phyloP scores from a whole-genome alignment of 78 protist genomes.

The Salpingoeca rosetta region DNA sequence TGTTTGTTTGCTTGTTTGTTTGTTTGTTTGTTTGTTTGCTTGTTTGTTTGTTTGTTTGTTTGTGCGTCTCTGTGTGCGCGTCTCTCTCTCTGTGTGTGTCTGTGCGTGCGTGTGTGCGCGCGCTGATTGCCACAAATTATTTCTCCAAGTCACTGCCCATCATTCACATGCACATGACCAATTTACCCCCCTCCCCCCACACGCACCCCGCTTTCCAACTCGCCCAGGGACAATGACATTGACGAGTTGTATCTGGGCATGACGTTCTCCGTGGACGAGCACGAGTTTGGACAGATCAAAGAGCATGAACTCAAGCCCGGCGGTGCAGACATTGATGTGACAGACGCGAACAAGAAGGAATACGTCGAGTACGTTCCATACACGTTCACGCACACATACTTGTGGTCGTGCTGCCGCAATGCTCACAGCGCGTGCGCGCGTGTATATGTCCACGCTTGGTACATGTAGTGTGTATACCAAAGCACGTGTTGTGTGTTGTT shows the following conservation, averaged over 20 bases:
- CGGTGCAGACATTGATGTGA: conserved; percentile 34
- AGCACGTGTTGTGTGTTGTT: too few species aligned
- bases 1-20: not conserved
- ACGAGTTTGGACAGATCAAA: conserved; percentile 33
- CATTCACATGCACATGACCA: not conserved
- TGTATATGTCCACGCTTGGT: too few species aligned
- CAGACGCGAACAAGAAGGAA: conserved; percentile 47
- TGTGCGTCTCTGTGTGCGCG: not conserved
- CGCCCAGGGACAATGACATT: conserved; percentile 30
- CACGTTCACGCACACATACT: too few species aligned
- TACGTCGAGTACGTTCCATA: conserved; percentile 17
- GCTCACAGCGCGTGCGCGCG: too few species aligned
- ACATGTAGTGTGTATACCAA: too few species aligned
- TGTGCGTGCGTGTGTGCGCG: not conserved
- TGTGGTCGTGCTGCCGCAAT: too few species aligned
- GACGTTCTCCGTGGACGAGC: conserved; percentile 19
- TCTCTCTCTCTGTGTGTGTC: too few species aligned
- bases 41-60: not conserved
- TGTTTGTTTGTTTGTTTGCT: not conserved
- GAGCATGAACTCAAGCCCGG: conserved; percentile 27
- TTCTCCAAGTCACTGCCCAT: too few species aligned
- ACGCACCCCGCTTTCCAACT: not conserved
- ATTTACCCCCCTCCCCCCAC: not conserved
- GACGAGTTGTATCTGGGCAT: conserved; percentile 19
- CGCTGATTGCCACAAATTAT: not conserved